A percentile compares a stretch with the other conserved stretches of the same genome.
These are phyloP conservation scores for Cladosporium sp. DNA, from an alignment of 2,329 filamentous ascomycete species.

Conservation along the genomic window DNA sequence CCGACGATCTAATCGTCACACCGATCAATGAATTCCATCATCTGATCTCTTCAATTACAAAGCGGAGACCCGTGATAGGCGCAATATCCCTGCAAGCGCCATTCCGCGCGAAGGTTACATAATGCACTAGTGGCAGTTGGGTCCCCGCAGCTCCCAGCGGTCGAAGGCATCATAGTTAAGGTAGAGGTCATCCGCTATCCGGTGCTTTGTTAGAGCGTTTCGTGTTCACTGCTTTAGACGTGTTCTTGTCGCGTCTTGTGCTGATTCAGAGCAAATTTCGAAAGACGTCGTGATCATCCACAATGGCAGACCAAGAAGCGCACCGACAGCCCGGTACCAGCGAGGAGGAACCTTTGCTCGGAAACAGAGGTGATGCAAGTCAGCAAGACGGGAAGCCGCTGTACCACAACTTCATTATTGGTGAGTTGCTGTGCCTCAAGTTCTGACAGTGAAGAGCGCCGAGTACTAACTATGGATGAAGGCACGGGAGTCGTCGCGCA, in stretches of 20 bases:
- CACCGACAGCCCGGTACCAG: constrained; percentile 33
- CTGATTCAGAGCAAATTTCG: neutral
- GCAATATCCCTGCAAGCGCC: constrained; percentile 1
- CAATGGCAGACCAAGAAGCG: constrained; percentile 48
- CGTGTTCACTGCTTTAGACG: neutral
- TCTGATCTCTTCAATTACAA: neutral
- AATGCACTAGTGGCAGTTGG: constrained; percentile 7
- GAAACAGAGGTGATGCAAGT: constrained; percentile 63
- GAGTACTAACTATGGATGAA: constrained; percentile 33
- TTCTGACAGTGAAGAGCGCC: neutral
- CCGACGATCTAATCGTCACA: too few species aligned
- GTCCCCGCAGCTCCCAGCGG: constrained; percentile 2
- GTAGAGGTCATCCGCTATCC: neutral
- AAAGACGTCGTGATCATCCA: neutral
- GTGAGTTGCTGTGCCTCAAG: constrained; percentile 42
- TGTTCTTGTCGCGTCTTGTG: neutral
- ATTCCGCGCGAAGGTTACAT: constrained; percentile 5
- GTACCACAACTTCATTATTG: constrained; percentile 65
- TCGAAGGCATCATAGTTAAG: neutral
- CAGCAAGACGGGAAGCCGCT: constrained; percentile 61
- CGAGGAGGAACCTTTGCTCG: constrained; percentile 67
- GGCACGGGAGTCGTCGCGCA: constrained; percentile 79
- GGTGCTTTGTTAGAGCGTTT: neutral
- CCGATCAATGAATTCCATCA: neutral
- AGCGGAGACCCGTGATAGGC: constrained; percentile 3